Base-by-base conservation (phyloP, 192 early-diverging fungal species). In the Backusella morwellensis region DNA sequence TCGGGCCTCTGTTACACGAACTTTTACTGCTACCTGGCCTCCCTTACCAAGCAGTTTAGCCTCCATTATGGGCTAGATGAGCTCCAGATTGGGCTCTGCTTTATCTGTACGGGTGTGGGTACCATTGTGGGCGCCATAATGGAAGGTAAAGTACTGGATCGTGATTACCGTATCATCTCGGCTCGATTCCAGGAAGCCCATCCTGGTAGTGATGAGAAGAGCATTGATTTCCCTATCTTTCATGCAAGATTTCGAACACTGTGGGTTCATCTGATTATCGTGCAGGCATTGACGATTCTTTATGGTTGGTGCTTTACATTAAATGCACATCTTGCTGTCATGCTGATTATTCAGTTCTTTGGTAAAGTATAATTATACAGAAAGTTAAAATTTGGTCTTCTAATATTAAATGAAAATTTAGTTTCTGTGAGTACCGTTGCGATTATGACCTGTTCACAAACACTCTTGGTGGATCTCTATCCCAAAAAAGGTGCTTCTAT, bases 391-490 rank as follows among this genome's bases (percentile, higher is more conserved):
- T 2, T 32, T 32, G 32, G 8, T 40, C 38, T 3, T 40, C 1
- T 40, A 40, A 40, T 40, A 40, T 11, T 44, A 44, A 44, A 14
- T 44, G 4, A 17, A 44, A 17, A 44, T 4, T 32, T 17, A 44
- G 42, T 44, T 44, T 44, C 42, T 17, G 42, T 17, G 14, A 44
- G 42, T 44, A 4, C 42, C 0, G 42, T 44, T 44, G 42, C 42
- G 14, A 17, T 44, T 44, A 44, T 44, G 42, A 44, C 42, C 3
- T 44, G 42, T 17, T 44, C 67, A 2, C 70, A 59, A 5, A 82
- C 80, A 41, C 35, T 82, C 3, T 32, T 82, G 44, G 73, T 82
- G 3, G 80, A 82, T 67, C 32, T 82, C 0, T 82, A 78, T 70
- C 80, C 80, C 12, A 63, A 59, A 14, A 72, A 71, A 1, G 75